These are phyloP conservation scores for Nannochloris sp. DNA, from an alignment of 139 green algal genomes.

Conservation along the genomic window DNA sequence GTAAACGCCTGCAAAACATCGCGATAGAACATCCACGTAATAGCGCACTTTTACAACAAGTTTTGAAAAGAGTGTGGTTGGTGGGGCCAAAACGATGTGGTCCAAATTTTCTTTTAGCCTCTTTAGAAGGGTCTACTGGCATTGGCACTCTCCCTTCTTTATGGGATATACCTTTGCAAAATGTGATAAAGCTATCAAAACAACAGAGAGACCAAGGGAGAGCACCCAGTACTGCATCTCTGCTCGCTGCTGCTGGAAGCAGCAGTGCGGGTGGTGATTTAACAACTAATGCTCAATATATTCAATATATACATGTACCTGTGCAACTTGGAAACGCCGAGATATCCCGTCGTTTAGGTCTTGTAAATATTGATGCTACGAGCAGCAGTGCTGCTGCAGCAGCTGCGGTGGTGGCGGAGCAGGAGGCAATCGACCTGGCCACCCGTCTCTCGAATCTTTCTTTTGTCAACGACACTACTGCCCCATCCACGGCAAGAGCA, in stretches of 20 bases:
- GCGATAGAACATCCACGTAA: background rate
- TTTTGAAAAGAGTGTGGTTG: slow-evolving; percentile 61
- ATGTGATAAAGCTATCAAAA: slow-evolving; percentile 19
- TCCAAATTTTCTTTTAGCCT: slow-evolving; percentile 73
- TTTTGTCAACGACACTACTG: no score
- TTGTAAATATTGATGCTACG: background rate
- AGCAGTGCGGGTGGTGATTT: no score
- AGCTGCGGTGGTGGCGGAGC: background rate
- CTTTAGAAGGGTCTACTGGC: no score
- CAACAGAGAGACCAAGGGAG: background rate
- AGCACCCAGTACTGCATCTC: background rate
- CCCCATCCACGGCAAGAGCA: no score
- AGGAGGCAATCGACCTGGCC: background rate
- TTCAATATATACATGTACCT: background rate
- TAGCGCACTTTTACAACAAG: slow-evolving; percentile 4
- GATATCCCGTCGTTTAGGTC: background rate
- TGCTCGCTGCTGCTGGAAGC: no score
- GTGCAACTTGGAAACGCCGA: background rate
- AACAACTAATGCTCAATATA: background rate
- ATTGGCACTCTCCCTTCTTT: slow-evolving; percentile 10
- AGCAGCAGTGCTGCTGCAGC: background rate
- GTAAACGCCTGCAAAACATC: background rate
- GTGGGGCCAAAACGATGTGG: slow-evolving; percentile 73
- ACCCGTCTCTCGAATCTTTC: background rate
- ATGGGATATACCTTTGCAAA: slow-evolving; percentile 32